A percentile compares a stretch with the other conserved stretches of the same genome.
Evolutionary conservation across 768 basidiomycete genomes (phyloP).

Genomic region (Amanita muscaria): DNA sequence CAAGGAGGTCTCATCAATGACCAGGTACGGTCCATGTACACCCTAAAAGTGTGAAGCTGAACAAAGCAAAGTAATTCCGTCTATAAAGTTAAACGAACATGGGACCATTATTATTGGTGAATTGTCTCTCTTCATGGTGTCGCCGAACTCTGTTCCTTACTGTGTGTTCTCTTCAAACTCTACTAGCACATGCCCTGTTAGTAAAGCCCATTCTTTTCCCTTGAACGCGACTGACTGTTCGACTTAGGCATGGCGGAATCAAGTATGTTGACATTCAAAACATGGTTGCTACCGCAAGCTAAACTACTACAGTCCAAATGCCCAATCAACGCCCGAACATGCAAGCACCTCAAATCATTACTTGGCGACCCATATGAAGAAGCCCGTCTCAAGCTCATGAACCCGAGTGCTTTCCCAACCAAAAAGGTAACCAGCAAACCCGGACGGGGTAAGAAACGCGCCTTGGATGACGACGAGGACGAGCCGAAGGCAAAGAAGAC

Average conservation of each 20-base stretch:
- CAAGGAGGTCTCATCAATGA: conserved; percentile 10
- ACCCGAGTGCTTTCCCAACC: conserved; percentile 18
- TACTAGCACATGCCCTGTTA: conserved; percentile 10
- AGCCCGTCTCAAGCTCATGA: conserved; percentile 27
- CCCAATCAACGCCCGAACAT: conserved; percentile 33
- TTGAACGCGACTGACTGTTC: not conserved
- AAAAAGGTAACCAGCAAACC: conserved; percentile 10
- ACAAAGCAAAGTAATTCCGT: conserved; percentile 20
- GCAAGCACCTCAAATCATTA: conserved; percentile 33
- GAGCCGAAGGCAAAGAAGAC: conserved; percentile 9
- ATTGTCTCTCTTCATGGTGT: not conserved
- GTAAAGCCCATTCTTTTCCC: not conserved
- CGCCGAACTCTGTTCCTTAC: not conserved
- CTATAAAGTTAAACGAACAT: conserved; percentile 30
- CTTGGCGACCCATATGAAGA: conserved; percentile 35
- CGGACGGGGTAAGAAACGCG: conserved; percentile 14
- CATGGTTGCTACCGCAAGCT: not conserved
- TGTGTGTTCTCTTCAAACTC: not conserved
- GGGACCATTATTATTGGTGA: conserved; percentile 21
- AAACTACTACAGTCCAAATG: conserved; percentile 16
- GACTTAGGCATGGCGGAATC: conserved; percentile 8
- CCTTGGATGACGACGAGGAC: conserved; percentile 10
- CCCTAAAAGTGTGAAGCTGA: not conserved
- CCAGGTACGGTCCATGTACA: conserved; percentile 14
- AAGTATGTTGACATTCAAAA: not conserved